These are phyloP conservation scores for Dactylellina parvicollis DNA, from an alignment of 2,329 filamentous ascomycete species.

Conservation along the genomic window DNA sequence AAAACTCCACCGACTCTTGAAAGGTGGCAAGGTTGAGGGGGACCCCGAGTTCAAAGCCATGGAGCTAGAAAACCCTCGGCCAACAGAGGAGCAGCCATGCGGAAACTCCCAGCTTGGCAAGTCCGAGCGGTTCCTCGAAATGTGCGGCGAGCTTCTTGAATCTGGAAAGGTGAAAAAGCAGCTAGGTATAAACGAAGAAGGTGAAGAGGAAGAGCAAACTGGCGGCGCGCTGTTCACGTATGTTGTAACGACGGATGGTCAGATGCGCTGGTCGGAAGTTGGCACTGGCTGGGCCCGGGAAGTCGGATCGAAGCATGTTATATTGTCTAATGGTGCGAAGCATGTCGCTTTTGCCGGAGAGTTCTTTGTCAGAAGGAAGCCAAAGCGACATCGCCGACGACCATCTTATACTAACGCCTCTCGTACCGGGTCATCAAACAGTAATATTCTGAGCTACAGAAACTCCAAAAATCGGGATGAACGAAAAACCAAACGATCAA, in stretches of 20 bases:
- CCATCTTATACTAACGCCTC: slow-evolving; percentile 24
- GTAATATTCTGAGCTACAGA: slow-evolving; percentile 15
- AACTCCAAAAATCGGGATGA: slow-evolving; percentile 46
- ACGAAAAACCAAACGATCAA: slow-evolving; percentile 10
- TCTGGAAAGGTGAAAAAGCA: slow-evolving; percentile 45
- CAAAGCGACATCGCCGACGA: slow-evolving; percentile 28
- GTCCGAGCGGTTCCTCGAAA: slow-evolving; percentile 43
- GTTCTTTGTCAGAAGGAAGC: slow-evolving; percentile 50
- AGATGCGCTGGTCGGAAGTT: slow-evolving; percentile 52
- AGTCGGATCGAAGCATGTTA: slow-evolving; percentile 51
- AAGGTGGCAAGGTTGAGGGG: slow-evolving; percentile 39
- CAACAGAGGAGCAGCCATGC: slow-evolving; percentile 34
- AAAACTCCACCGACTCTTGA: slow-evolving; percentile 37
- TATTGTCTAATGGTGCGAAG: slow-evolving; percentile 41
- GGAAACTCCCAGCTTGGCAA: slow-evolving; percentile 41
- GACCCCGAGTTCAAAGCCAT: slow-evolving; percentile 48
- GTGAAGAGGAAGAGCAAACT: slow-evolving; percentile 44
- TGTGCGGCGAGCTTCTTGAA: slow-evolving; percentile 49
- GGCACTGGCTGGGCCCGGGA: slow-evolving; percentile 42
- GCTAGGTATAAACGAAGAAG: slow-evolving; percentile 31
- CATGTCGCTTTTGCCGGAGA: slow-evolving; percentile 52
- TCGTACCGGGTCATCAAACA: slow-evolving; percentile 35
- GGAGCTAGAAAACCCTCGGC: slow-evolving; percentile 49
- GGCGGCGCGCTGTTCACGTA: slow-evolving; percentile 48
- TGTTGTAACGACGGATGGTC: slow-evolving; percentile 46